Conservation (phyloP, 2,329 filamentous ascomycete species). For the Monosporascus sp. region DNA sequence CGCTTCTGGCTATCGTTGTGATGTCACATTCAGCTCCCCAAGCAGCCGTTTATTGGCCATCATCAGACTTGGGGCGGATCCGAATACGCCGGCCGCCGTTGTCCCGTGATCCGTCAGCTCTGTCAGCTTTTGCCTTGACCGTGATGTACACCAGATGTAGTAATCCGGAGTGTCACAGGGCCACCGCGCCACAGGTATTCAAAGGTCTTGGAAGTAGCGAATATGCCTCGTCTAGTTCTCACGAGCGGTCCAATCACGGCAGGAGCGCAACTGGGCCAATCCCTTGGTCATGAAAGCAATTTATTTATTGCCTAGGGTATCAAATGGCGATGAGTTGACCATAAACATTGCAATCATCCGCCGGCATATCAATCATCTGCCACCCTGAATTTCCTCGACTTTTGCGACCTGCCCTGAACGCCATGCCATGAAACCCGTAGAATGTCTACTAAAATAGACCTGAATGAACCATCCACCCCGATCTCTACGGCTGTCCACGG, state of each 20-base stretch:
- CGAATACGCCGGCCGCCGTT: background rate
- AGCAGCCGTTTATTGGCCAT: background rate
- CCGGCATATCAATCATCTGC: background rate
- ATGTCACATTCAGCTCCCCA: conserved; percentile 16
- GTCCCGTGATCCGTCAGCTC: background rate
- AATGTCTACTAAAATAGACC: background rate
- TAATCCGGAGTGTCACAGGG: background rate
- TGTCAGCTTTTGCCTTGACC: background rate
- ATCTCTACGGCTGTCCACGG: conserved; percentile 1
- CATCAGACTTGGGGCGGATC: background rate
- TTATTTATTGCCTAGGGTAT: background rate
- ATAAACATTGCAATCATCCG: background rate
- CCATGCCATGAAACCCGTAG: background rate
- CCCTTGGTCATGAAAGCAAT: too few species aligned
- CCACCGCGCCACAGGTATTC: background rate
- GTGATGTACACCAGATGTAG: background rate
- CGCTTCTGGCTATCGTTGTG: conserved; percentile 7
- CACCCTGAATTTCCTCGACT: background rate
- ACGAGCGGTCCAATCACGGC: too few species aligned
- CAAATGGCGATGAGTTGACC: background rate
- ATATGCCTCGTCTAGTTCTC: too few species aligned
- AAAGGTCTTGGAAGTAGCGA: background rate
- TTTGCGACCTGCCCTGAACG: background rate
- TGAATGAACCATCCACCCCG: conserved; percentile 10
- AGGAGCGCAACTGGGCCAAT: too few species aligned